A percentile compares a stretch with the other conserved stretches of the same genome.
These are phyloP conservation scores for Pugionium dolabratum DNA, from an alignment of 345 rosid species.

Conservation along the genomic window DNA sequence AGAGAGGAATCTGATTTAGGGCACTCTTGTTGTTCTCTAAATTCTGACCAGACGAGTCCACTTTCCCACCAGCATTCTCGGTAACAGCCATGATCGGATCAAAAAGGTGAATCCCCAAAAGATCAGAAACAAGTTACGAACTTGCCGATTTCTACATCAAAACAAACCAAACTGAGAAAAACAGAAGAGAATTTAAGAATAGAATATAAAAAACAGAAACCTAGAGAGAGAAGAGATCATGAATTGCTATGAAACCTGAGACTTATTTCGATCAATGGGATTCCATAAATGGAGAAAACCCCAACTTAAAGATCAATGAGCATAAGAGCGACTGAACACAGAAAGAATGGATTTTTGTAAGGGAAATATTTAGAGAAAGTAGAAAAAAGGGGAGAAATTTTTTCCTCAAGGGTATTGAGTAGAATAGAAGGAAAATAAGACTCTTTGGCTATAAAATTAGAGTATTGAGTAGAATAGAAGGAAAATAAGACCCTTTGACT, in stretches of 20 bases:
- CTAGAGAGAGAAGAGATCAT: constrained; percentile 2
- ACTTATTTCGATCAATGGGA: constrained; percentile 47
- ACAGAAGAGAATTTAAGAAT: constrained; percentile 14
- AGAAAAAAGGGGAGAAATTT: not conserved
- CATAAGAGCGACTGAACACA: constrained; percentile 32
- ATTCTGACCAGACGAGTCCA: constrained; percentile 67
- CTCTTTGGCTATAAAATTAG: not conserved
- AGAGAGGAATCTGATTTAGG: constrained; percentile 48
- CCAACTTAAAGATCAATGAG: constrained; percentile 39
- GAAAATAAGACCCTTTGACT: too few species aligned
- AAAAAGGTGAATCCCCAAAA: constrained; percentile 6
- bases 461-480: constrained; percentile 27
- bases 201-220: not conserved
- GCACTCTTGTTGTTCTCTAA: constrained; percentile 55
- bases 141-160: constrained; percentile 41
- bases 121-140: constrained; percentile 31
- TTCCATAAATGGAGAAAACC: constrained; percentile 41
- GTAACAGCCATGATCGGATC: constrained; percentile 83
- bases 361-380: constrained; percentile 2
- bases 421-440: constrained; percentile 22
- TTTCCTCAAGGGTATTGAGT: constrained; percentile 8
- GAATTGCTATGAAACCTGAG: constrained; percentile 37
- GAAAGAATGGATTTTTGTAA: not conserved
- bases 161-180: constrained; percentile 5
- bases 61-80: constrained; percentile 82